Evolutionary conservation across 441 rosid genomes (phyloP).

Genomic region (Gossypium davidsonii): DNA sequence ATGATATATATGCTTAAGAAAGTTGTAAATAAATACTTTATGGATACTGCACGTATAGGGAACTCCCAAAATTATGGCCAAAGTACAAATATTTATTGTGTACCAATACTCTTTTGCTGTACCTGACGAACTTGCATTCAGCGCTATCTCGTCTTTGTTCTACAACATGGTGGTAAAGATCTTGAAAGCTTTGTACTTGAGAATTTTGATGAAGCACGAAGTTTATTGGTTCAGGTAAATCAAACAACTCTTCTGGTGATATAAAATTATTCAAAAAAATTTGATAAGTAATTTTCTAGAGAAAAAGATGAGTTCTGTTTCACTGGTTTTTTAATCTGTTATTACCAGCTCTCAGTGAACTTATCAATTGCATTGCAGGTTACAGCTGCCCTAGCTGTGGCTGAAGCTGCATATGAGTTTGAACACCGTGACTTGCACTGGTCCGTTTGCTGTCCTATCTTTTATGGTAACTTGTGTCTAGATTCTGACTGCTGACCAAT

Average conservation of each 20-base stretch:
- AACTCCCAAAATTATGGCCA: background rate
- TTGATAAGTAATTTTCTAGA: background rate
- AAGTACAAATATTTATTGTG: background rate
- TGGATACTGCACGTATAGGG: background rate
- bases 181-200: slow-evolving; percentile 82
- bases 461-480: background rate
- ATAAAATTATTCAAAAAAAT: background rate
- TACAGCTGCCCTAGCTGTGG: slow-evolving; percentile 76
- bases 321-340: background rate
- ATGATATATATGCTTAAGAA: background rate
- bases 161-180: slow-evolving; percentile 94
- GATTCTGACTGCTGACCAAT: slow-evolving; percentile 11
- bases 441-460: slow-evolving; percentile 30
- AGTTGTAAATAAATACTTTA: background rate
- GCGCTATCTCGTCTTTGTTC: slow-evolving; percentile 78
- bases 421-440: slow-evolving; percentile 95
- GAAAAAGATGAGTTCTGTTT: background rate
- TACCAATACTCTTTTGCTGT: slow-evolving; percentile 12
- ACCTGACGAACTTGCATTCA: slow-evolving; percentile 30
- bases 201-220: slow-evolving; percentile 74
- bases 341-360: background rate
- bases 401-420: slow-evolving; percentile 92
- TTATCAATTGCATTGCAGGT: slow-evolving; percentile 42
- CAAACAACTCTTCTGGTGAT: background rate
- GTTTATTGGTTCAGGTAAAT: slow-evolving; percentile 74